A percentile compares a stretch with the other conserved stretches of the same genome.
phyloP scores from a whole-genome alignment of 2,329 filamentous ascomycete genomes.

The Aspergillus terreus region DNA sequence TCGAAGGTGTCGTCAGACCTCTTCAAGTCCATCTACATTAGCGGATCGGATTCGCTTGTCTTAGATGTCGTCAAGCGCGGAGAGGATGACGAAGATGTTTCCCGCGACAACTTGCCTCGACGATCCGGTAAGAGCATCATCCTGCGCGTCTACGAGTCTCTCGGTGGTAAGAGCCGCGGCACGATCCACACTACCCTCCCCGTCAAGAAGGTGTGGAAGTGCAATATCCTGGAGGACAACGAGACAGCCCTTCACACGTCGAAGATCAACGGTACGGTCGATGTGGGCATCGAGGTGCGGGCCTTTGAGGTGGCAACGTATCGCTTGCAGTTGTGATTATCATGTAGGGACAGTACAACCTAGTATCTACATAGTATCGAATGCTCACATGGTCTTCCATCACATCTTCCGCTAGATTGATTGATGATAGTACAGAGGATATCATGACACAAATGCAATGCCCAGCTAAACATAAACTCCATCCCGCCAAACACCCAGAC shows the following conservation, averaged over 20 bases:
- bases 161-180: slow-evolving; percentile 76
- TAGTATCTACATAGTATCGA: no score
- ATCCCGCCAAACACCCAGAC: background rate
- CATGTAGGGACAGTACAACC: background rate
- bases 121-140: slow-evolving; percentile 76
- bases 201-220: slow-evolving; percentile 75
- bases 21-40: slow-evolving; percentile 62
- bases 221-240: slow-evolving; percentile 87
- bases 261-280: slow-evolving; percentile 29
- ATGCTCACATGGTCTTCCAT: no score
- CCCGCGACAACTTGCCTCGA: slow-evolving; percentile 56
- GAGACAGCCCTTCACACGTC: slow-evolving; percentile 60
- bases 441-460: slow-evolving; percentile 3
- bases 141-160: slow-evolving; percentile 78
- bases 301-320: slow-evolving; percentile 85
- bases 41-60: slow-evolving; percentile 64
- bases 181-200: slow-evolving; percentile 64
- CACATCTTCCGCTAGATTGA: background rate
- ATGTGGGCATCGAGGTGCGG: slow-evolving; percentile 63
- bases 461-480: background rate
- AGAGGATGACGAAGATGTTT: slow-evolving; percentile 74
- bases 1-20: slow-evolving; percentile 16
- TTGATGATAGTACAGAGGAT: slow-evolving; percentile 5
- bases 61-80: slow-evolving; percentile 90
- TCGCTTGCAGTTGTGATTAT: slow-evolving; percentile 55